Conservation (phyloP, 208 protist species). For the Crithidia thermophila region DNA sequence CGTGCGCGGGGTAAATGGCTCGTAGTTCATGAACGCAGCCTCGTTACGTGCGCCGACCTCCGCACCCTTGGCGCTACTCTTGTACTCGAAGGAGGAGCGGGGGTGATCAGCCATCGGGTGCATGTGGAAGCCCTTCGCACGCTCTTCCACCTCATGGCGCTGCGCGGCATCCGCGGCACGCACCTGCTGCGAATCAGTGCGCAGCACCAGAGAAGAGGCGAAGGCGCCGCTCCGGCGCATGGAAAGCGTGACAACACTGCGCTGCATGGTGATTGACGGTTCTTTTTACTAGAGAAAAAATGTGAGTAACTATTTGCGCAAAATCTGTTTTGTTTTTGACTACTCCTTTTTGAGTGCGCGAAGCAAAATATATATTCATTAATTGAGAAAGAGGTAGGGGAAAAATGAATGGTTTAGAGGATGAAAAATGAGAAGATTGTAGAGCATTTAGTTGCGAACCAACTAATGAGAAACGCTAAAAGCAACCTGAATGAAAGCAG, state of each 20-base stretch:
- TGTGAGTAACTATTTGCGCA: too few species aligned
- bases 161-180: constrained; percentile 35
- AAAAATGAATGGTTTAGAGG: too few species aligned
- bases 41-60: constrained; percentile 90
- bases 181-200: constrained; percentile 26
- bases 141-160: constrained; percentile 39
- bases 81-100: constrained; percentile 74
- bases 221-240: constrained; percentile 31
- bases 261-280: constrained; percentile 42
- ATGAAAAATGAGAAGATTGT: too few species aligned
- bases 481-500: too few species aligned
- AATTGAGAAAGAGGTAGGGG: too few species aligned
- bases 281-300: too few species aligned
- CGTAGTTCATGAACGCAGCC: constrained; percentile 88
- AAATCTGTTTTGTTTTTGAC: too few species aligned
- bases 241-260: constrained; percentile 42
- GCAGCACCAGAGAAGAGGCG: constrained; percentile 29
- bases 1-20: constrained; percentile 52
- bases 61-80: constrained; percentile 74
- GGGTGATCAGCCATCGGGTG: constrained; percentile 62
- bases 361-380: too few species aligned
- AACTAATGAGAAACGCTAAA: too few species aligned
- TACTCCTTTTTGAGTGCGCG: too few species aligned
- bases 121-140: constrained; percentile 59
- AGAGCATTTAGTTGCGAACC: too few species aligned